Base-by-base conservation (phyloP, 495 filamentous ascomycete genomes). In the Thozetella sp. region DNA sequence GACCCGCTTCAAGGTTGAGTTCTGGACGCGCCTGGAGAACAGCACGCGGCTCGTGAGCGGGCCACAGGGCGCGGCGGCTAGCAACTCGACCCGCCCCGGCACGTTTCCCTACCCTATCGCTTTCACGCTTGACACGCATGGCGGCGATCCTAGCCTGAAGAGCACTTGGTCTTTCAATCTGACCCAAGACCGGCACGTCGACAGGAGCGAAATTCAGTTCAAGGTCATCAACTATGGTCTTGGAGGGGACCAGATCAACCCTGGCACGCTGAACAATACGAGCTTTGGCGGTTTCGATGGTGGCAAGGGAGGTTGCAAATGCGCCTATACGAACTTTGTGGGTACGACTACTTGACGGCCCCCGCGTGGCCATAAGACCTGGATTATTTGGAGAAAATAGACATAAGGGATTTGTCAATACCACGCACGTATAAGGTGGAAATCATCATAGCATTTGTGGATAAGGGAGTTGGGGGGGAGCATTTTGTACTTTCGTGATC, bases 91-190 rank as follows among this genome's bases (percentile, higher is more conserved):
- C 12, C 80, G 78, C 22, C 90, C 91, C 0, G 90, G 91, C 2
- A 87, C 87, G 2, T 93, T 97, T 70, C 93, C 93, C 0, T 96
- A 94, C 67, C 92, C 92, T 0, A 80, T 96, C 0, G 95, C 90
- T 0, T 79, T 97, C 20, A 90, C 89, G 1, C 62, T 90, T 12
- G 94, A 98, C 71, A 86, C 91, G 27, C 91, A 95, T 57, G 93
- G 93, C 27, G 91, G 92, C 0, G 67, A 82, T 43, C 69, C 74
- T 2, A 74, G 67, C 22, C 67, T 78, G 62, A 96, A 96, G 73
- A 79, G 86, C 67, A 73, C 89, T 0, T 96, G 90, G 66, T 87
- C 87, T 68, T 90, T 92, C 65, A 80, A 77, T 0, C 72, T 96
- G 62, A 78, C 87, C 53, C 73, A 75, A 13, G 65, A 76, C 25